Evolutionary conservation across 768 basidiomycete genomes (phyloP), one percentile per base, ranked within the genome.

Genomic region (Mycena venus): DNA sequence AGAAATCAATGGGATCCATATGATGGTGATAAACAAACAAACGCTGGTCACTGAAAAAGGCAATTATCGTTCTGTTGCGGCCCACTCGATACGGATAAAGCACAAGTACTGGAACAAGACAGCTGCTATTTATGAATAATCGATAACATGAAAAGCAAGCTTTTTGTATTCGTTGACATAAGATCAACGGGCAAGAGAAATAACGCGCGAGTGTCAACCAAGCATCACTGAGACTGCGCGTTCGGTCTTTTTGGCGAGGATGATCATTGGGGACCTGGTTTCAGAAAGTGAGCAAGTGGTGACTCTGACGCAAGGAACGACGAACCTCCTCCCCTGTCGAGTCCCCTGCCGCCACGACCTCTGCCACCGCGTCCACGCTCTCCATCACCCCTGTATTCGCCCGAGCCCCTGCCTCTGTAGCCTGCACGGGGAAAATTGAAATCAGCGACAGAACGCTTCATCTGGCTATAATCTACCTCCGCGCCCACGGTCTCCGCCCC

Each of bases 371-470:
- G 79, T 0, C 85, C 87, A 74, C 81, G 83, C 72, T 86, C 83
- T 25, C 87, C 87, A 12, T 84, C 85, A 51, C 86, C 87, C 68
- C 90, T 86, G 85, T 87, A 89, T 58, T 89, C 90, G 32, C 89
- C 59, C n/a, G 34, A 32, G n/a, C 58, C 87, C 68, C 86, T 62
- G 19, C 75, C 75, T 51, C 75, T 42, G 60, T 73, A 70, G 23
- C 75, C 75, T 76, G 11, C 23, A 25, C 14, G 27, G 36, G 6
- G 51, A 4, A 44, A 49, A 56, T 25, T 3, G 40, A 53, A 36
- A 36, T 56, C 56, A 68, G 61, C 14, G 29, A 55, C 21, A 27
- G 12, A n/a, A 3, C 19, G 21, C 1, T 51, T 29, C 32, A 4
- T 19, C 8, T 19, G 8, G 4, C 31, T 7, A 32, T 29, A 25